Evolutionary conservation across 164 flowering plant genomes (phyloP), one percentile per base, ranked within the genome.

Genomic region (Houttuynia cordata): DNA sequence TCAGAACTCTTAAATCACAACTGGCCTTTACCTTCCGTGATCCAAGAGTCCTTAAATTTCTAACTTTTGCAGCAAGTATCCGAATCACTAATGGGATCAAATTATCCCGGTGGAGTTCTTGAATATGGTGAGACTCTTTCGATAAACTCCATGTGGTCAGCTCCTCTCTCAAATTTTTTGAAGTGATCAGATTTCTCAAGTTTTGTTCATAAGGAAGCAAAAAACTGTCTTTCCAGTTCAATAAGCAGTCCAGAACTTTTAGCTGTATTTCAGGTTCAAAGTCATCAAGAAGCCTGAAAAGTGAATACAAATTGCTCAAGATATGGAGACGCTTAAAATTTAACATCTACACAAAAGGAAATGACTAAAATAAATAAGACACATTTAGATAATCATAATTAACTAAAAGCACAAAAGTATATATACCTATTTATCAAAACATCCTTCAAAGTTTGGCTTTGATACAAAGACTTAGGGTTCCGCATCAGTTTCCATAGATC

Each of bases 141-240:
- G 97, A 86, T 60, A 94, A 77, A 65, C 81, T 83, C 99, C 99
- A 94, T 39, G 82, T 83, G 3, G 90, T 78, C 49, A 94, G 76
- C 65, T 91, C 99, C 63, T 91, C 97, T 58, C 97, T 71, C 60
- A 88, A 70, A 53, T 49, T 70, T 68, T 84, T 85, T 62, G 87
- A 68, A 74, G 56, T 64, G 49, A 85, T 77, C 71, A 94, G 65
- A 72, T 84, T 88, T 76, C 65, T 91, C 55, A 94, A 77, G 77
- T 94, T 85, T 24, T 78, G 79, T 12, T 57, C 74, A 73, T 91
- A 85, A 21, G 95, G 91, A 20, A 81, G 64, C 68, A 94, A 70
- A 68, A 70, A 82, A 8, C 75, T 78, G 72, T 83, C 91, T 67
- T 75, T 84, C 97, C 96, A 88, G 45, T 75, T 76, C 60, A 80